Evolutionary conservation across 192 early-diverging fungal species (phyloP).

Genomic region (Coemansia pectinata): DNA sequence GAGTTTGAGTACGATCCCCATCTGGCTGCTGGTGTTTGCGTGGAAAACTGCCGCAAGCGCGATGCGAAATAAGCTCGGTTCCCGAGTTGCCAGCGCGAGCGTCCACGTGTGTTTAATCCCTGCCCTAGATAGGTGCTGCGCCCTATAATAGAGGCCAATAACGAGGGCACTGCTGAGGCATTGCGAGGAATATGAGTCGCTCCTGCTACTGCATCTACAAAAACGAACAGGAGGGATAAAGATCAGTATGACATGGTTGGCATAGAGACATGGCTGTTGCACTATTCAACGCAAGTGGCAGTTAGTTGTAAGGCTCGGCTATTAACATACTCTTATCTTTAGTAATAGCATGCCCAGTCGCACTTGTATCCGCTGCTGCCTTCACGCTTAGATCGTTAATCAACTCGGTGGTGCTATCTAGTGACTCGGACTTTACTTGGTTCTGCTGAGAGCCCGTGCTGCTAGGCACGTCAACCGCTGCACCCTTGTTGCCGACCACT

Average conservation of each 20-base stretch:
- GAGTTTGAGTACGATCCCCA: constrained; percentile 47
- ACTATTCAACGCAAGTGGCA: background rate
- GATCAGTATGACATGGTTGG: background rate
- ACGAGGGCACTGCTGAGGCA: background rate
- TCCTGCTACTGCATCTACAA: background rate
- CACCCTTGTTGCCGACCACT: background rate
- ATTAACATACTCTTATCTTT: background rate
- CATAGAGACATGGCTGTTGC: background rate
- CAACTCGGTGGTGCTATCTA: background rate
- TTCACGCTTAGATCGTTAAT: background rate
- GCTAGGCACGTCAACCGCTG: background rate
- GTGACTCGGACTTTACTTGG: background rate
- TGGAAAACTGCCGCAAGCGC: constrained; percentile 35
- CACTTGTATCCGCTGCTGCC: background rate
- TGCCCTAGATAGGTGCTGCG: background rate
- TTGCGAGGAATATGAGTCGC: background rate
- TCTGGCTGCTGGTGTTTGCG: constrained; percentile 18
- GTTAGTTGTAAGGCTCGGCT: background rate
- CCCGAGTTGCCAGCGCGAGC: constrained; percentile 2
- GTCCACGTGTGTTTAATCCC: background rate
- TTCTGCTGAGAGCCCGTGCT: background rate
- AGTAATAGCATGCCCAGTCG: background rate
- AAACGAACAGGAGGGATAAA: background rate
- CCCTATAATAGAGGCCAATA: background rate
- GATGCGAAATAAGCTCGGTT: background rate